Evolutionary conservation across 192 early-diverging fungal genomes (phyloP).

Genomic region (Mortierella claussenii): DNA sequence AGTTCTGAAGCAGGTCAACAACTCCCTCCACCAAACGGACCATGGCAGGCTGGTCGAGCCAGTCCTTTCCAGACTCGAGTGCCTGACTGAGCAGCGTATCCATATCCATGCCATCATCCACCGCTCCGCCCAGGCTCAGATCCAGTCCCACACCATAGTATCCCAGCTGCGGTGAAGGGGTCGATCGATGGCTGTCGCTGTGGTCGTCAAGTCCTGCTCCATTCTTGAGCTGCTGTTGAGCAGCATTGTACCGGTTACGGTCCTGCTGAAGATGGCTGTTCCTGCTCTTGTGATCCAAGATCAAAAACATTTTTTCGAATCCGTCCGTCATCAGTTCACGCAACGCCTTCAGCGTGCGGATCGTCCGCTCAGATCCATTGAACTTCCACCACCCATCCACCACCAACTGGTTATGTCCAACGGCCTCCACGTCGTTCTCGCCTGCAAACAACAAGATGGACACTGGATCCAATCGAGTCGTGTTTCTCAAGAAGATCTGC

Average conservation of each 20-base stretch:
- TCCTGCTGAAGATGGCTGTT: conserved; percentile 38
- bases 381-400: conserved; percentile 57
- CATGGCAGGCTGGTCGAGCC: conserved; percentile 54
- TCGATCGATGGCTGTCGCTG: conserved; percentile 34
- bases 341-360: conserved; percentile 29
- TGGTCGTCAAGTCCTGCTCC: background rate
- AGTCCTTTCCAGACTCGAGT: conserved; percentile 50
- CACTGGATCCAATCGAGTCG: conserved; percentile 52
- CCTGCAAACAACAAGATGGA: conserved; percentile 57
- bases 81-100: conserved; percentile 37
- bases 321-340: conserved; percentile 46
- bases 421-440: conserved; percentile 46
- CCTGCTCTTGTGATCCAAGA: conserved; percentile 42
- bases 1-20: conserved; percentile 46
- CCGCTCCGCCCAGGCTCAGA: conserved; percentile 9
- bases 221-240: conserved; percentile 13
- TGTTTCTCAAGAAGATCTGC: conserved; percentile 55
- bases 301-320: conserved; percentile 54
- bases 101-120: conserved; percentile 43
- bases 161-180: conserved; percentile 46
- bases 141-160: conserved; percentile 51
- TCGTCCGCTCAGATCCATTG: conserved; percentile 39
- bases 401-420: conserved; percentile 39
- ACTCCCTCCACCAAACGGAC: conserved; percentile 47
- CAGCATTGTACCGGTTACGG: conserved; percentile 10